Conservation (phyloP, 768 basidiomycete genomes). For the Xanthoconium purpureum region DNA sequence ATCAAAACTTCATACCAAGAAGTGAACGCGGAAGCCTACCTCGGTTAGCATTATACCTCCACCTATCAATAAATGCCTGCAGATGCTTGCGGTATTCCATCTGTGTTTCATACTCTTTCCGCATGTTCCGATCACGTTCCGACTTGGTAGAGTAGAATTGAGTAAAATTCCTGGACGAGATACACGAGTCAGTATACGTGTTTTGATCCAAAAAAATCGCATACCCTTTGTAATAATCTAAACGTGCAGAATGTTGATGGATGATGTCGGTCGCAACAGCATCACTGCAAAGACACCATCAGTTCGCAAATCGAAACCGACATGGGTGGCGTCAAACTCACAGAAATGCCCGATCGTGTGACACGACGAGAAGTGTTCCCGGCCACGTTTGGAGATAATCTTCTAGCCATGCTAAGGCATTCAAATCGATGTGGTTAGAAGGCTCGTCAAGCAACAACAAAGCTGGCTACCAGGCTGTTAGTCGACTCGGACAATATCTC, state of each 20-base stretch:
- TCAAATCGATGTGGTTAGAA: constrained; percentile 96
- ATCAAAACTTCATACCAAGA: constrained; percentile 1
- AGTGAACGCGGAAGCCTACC: constrained; percentile 38
- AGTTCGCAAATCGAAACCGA: background rate
- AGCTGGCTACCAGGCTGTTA: constrained; percentile 47
- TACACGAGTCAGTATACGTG: background rate
- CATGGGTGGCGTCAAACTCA: constrained; percentile 31
- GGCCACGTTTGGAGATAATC: constrained; percentile 96
- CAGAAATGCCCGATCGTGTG: constrained; percentile 97
- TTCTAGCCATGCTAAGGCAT: constrained; percentile 96
- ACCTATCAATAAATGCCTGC: constrained; percentile 97
- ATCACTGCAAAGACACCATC: constrained; percentile 50
- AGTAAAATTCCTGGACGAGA: constrained; percentile 75
- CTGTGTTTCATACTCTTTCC: constrained; percentile 96
- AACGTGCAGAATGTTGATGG: constrained; percentile 88
- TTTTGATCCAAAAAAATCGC: constrained; percentile 6
- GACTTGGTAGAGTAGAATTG: constrained; percentile 99
- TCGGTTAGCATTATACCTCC: constrained; percentile 96
- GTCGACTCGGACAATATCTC: background rate
- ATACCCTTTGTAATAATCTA: constrained; percentile 97
- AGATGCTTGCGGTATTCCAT: constrained; percentile 92
- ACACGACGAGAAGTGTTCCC: constrained; percentile 91
- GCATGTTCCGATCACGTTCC: constrained; percentile 86
- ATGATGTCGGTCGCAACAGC: constrained; percentile 97
- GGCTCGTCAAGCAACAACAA: constrained; percentile 88